Conservation (phyloP, 2,329 filamentous ascomycete genomes). For the Talaromyces sp. region DNA sequence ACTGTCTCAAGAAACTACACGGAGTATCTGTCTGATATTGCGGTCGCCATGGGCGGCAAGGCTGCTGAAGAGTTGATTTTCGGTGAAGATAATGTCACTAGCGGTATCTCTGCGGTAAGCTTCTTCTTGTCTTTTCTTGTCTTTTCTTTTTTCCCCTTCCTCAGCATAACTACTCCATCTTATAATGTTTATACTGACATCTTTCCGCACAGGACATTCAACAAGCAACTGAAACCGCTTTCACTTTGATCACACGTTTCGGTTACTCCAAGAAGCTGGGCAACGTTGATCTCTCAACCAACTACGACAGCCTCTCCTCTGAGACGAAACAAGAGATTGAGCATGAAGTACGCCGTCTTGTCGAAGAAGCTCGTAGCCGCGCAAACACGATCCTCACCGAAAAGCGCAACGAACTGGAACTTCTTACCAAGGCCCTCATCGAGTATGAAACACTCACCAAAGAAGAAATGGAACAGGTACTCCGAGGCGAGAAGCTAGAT, state of each 20-base stretch:
- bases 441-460: constrained; percentile 92
- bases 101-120: constrained; percentile 77
- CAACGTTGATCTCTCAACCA: constrained; percentile 81
- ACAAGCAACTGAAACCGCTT: constrained; percentile 78
- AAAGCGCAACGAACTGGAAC: constrained; percentile 81
- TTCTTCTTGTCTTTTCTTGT: neutral
- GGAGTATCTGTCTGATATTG: constrained; percentile 79
- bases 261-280: constrained; percentile 89
- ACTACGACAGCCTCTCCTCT: constrained; percentile 79
- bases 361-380: constrained; percentile 79
- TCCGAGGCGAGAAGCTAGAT: constrained; percentile 79
- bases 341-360: constrained; percentile 78
- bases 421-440: constrained; percentile 83
- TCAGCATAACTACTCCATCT: neutral
- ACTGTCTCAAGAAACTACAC: constrained; percentile 85
- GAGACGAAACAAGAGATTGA: constrained; percentile 88
- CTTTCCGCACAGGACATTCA: constrained; percentile 70
- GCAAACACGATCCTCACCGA: constrained; percentile 71
- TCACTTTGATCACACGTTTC: constrained; percentile 82
- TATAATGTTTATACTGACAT: constrained; percentile 14
- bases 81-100: constrained; percentile 87
- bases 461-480: constrained; percentile 86
- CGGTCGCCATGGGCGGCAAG: constrained; percentile 81
- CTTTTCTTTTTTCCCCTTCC: neutral
- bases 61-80: constrained; percentile 89